Base-by-base conservation (phyloP, 169 alveolate genomes). In the Perkinsus marinus region DNA sequence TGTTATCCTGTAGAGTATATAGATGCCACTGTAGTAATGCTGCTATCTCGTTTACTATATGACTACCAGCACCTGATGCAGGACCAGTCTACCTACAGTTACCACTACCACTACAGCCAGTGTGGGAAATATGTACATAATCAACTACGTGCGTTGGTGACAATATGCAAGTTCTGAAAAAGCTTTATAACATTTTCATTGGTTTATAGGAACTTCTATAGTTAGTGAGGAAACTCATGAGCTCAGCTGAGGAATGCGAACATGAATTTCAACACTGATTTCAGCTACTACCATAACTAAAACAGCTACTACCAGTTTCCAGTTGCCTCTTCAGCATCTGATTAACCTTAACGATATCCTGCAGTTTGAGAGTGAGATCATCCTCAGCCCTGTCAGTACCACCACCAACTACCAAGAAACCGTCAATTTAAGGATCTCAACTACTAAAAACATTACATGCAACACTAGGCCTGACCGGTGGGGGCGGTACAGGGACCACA, bases 391-490 rank as follows among this genome's bases (percentile, higher is more conserved):
- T 95, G 90, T 97, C 97, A 89, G 97, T 95, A 30, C 79, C 79
- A 57, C 79, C 79, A 16, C 79, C 79, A 16, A 57, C 79, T 57
- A 57, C 3, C 46, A 41, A 57, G 22, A 0, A 57, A 57, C 9
- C 26, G 17, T 17, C 79, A 57, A 57, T 57, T 57, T 30, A 13
- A 57, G 9, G 37, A 2, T 57, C 37, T 30, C 5, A 57, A 0
- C 79, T 13, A 30, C 79, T 26, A 30, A 13, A 57, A 39, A 90
- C 91, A 39, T 98, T 99, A 92, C 95, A 97, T 39, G 95, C 97
- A 36, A 98, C 99, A 39, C 98, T 98, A 37, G 99, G 99, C 92
- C 99, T 94, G 26, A 99, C 99, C 89, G 99, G 97, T 0, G 99
- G 99, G 0, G 99, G 99, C 90, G 99, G 99, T 3, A 99, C 99